Evolutionary conservation across 2,329 filamentous ascomycete genomes (phyloP).

Genomic region (Cercospora sp.): DNA sequence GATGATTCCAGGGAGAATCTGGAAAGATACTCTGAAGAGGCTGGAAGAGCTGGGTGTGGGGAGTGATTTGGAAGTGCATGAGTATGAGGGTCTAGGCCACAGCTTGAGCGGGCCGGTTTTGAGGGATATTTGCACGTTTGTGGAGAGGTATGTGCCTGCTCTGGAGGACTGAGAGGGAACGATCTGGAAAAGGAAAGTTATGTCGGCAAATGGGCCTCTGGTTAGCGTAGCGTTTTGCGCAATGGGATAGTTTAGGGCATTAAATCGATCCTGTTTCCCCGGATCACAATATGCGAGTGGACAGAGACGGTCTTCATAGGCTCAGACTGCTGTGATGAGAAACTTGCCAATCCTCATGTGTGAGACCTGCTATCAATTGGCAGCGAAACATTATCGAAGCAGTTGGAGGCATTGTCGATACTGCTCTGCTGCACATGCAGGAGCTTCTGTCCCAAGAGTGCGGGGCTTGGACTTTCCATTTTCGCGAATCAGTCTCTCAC

Average conservation of each 20-base stretch:
- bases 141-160: slow-evolving; percentile 44
- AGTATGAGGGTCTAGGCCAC: slow-evolving; percentile 54
- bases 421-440: neutral
- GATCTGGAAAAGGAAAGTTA: neutral
- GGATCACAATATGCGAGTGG: neutral
- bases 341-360: neutral
- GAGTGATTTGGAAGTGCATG: slow-evolving; percentile 43
- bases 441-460: neutral
- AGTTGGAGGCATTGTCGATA: neutral
- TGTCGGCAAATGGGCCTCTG: neutral
- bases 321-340: neutral
- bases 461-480: neutral
- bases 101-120: slow-evolving; percentile 46
- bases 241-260: neutral
- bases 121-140: slow-evolving; percentile 48
- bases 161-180: slow-evolving; percentile 34
- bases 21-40: slow-evolving; percentile 46
- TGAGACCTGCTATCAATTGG: neutral
- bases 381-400: too few species aligned
- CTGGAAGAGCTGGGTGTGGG: slow-evolving; percentile 44
- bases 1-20: slow-evolving; percentile 49
- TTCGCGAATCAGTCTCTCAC: neutral
- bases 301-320: neutral
- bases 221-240: neutral
- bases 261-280: neutral